A percentile compares a stretch with the other conserved stretches of the same genome.
Evolutionary conservation across 2,329 filamentous ascomycete genomes (phyloP).

Genomic region (Rhynchosporium graminicola): DNA sequence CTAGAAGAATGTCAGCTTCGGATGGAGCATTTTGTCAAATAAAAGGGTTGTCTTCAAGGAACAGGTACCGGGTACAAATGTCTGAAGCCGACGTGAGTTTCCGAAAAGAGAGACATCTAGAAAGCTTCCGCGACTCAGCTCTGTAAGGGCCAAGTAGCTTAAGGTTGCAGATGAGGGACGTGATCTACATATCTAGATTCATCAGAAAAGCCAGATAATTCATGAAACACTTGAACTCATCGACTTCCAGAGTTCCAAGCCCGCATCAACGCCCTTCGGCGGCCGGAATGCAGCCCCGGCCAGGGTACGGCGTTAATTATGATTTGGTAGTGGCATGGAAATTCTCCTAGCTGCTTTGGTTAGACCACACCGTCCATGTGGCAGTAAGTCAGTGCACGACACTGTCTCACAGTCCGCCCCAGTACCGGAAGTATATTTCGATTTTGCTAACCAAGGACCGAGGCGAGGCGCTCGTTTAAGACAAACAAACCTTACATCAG

Average conservation of each 20-base stretch:
- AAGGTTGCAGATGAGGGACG: neutral
- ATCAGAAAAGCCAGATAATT: neutral
- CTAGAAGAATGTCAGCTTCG: neutral
- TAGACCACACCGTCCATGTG: neutral
- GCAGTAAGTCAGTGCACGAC: conserved; percentile 4
- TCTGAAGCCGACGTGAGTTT: neutral
- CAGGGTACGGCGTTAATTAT: conserved; percentile 4
- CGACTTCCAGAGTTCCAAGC: neutral
- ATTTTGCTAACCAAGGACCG: neutral
- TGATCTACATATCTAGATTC: conserved; percentile 8
- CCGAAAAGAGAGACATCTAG: neutral
- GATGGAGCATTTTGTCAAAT: neutral
- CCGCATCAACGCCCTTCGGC: conserved; percentile 2
- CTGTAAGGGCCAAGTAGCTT: neutral
- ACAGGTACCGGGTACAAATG: neutral
- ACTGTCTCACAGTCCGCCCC: conserved; percentile 2
- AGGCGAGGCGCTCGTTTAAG: conserved; percentile 6
- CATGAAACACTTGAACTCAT: conserved; percentile 8
- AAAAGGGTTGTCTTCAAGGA: neutral
- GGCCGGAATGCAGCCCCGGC: neutral
- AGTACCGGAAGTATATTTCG: conserved; percentile 9
- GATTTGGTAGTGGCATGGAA: conserved; percentile 15
- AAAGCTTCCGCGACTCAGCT: neutral
- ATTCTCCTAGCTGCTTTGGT: conserved; percentile 11
- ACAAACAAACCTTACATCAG: neutral